Evolutionary conservation across 768 basidiomycete species (phyloP).

Genomic region (Termitomyces titanicus): DNA sequence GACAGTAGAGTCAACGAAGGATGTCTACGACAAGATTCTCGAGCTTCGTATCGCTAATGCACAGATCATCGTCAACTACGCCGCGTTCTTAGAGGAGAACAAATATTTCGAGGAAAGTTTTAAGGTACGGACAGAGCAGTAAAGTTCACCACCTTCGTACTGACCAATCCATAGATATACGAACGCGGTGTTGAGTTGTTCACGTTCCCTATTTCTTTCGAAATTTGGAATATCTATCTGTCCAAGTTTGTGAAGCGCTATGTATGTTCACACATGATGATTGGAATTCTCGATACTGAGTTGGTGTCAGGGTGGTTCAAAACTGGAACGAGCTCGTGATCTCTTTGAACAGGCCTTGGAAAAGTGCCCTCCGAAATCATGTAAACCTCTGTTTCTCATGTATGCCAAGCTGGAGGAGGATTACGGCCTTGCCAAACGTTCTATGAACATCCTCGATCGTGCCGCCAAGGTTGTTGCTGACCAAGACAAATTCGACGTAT

Average conservation of each 20-base stretch:
- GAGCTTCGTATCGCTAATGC: conserved; percentile 98
- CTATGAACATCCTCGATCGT: conserved; percentile 94
- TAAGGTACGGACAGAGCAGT: conserved; percentile 55
- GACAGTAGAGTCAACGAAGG: conserved; percentile 86
- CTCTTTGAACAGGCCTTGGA: conserved; percentile 97
- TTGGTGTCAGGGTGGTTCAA: conserved; percentile 72
- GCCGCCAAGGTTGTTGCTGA: conserved; percentile 84
- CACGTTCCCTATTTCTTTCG: conserved; percentile 97
- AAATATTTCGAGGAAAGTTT: conserved; percentile 98
- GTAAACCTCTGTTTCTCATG: conserved; percentile 93
- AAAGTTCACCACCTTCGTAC: not conserved
- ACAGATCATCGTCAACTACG: conserved; percentile 96
- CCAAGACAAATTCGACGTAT: conserved; percentile 92
- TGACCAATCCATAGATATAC: conserved; percentile 59
- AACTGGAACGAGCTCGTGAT: conserved; percentile 94
- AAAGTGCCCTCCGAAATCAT: conserved; percentile 92
- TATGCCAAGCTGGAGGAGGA: conserved; percentile 97
- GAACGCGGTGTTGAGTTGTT: conserved; percentile 97
- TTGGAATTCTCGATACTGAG: not conserved
- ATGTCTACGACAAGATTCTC: conserved; percentile 93
- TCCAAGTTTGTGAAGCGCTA: conserved; percentile 97
- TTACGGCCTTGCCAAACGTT: conserved; percentile 88
- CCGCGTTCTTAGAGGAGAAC: conserved; percentile 95
- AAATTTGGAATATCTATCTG: conserved; percentile 98
- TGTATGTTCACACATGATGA: conserved; percentile 42